phyloP scores from a whole-genome alignment of 2,329 filamentous ascomycete genomes.

The Sphaerostilbella broomeana region DNA sequence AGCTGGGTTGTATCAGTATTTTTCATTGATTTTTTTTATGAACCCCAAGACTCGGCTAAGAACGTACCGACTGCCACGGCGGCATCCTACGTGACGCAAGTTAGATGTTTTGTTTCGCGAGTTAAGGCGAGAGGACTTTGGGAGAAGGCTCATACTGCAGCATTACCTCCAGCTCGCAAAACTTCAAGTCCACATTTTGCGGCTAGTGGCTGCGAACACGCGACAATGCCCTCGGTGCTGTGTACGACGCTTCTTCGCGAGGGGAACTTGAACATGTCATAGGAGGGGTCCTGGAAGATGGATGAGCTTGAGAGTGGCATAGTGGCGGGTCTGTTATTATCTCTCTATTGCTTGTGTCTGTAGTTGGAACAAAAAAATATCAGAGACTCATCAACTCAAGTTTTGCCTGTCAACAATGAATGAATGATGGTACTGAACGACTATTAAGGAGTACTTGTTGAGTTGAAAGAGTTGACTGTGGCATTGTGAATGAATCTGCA shows the following conservation, averaged over 20 bases:
- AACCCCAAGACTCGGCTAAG: too few species aligned
- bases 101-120: not conserved
- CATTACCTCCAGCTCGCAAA: constrained; percentile 84
- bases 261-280: constrained; percentile 57
- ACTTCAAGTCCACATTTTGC: constrained; percentile 81
- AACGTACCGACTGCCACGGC: constrained; percentile 78
- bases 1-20: too few species aligned
- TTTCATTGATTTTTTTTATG: too few species aligned
- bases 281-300: constrained; percentile 39
- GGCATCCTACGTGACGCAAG: constrained; percentile 61
- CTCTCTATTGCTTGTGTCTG: not conserved
- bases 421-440: too few species aligned
- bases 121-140: too few species aligned
- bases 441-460: too few species aligned
- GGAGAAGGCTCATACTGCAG: constrained; percentile 82
- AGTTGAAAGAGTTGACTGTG: too few species aligned
- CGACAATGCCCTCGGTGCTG: constrained; percentile 84
- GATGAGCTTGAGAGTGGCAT: constrained; percentile 43
- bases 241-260: constrained; percentile 89
- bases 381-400: too few species aligned
- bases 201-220: constrained; percentile 84
- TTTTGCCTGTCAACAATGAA: too few species aligned
- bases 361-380: too few species aligned
- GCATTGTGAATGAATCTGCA: too few species aligned
- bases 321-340: too few species aligned